Base-by-base conservation (phyloP, 495 filamentous ascomycete genomes). In the Podospora pseudopauciseta region DNA sequence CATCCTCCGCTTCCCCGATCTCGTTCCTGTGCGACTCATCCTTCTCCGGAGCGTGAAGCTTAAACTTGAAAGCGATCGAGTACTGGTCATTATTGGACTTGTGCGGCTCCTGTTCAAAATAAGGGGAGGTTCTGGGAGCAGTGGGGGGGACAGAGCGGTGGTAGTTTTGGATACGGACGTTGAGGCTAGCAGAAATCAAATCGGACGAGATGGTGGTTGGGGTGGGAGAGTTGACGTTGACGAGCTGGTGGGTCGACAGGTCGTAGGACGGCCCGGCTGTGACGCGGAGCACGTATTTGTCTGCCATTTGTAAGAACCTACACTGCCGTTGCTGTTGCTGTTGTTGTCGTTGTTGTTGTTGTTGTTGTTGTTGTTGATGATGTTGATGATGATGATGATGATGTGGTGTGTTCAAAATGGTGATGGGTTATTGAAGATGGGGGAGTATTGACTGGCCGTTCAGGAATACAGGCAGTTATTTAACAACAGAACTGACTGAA, bases 241-340 rank as follows among this genome's bases (percentile, higher is more conserved):
- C 86, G 2, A 84, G 72, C 68, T 86, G 72, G 75, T 96, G 93
- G 0, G 84, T 87, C 55, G 81, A 73, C 27, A 77, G 72, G 75
- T 93, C 86, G 79, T 97, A 94, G 27, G 81, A 80, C 11, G 90
- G 82, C 4, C 94, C 94, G 11, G 91, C 91, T 9, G 90, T 92
- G 20, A 92, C 88, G 66, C 84, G 86, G 66, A 93, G 84, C 30
- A 87, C 79, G 77, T 91, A 92, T 63, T 91, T 88, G 56, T 87
- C 80, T 26, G 86, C 81, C 85, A 88, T 87, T 23, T 23, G 23
- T 23, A 23, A 23, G 23, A 23, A 23, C 23, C 23, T 23, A 23
- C 23, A 23, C 23, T 23, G 23, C 1, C 23, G 23, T 23, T 23
- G 23, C 23, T 23, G 23, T 1, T 23, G 20, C 20, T 23, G 20